phyloP scores from a whole-genome alignment of 495 filamentous ascomycete genomes.

The Penicillium crystallinum region DNA sequence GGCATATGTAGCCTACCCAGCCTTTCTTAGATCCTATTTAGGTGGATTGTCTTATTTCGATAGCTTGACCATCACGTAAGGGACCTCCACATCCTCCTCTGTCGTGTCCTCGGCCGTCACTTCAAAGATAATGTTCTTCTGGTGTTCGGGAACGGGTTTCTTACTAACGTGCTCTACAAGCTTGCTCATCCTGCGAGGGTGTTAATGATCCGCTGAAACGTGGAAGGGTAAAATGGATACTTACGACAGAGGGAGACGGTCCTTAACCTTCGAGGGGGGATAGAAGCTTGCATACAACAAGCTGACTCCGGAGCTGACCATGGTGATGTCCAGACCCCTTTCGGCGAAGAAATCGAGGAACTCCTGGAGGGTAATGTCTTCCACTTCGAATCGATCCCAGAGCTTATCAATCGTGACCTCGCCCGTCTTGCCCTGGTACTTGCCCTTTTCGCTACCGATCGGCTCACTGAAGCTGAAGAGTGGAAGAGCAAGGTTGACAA shows the following conservation, averaged over 20 bases:
- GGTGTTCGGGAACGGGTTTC: constrained; percentile 84
- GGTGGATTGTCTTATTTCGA: constrained; percentile 27
- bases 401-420: constrained; percentile 90
- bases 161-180: constrained; percentile 85
- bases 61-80: constrained; percentile 88
- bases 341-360: constrained; percentile 75
- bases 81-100: constrained; percentile 94
- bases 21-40: not conserved
- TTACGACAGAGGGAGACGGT: constrained; percentile 64
- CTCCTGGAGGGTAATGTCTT: constrained; percentile 76
- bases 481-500: constrained; percentile 92
- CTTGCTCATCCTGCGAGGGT: constrained; percentile 62
- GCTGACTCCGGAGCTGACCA: constrained; percentile 95
- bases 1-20: not conserved
- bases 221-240: constrained; percentile 21
- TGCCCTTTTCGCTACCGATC: constrained; percentile 85
- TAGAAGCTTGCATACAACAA: constrained; percentile 96
- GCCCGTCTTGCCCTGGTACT: constrained; percentile 65
- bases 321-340: constrained; percentile 76
- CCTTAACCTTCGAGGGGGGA: constrained; percentile 80
- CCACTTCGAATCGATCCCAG: constrained; percentile 95
- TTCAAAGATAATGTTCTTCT: constrained; percentile 95
- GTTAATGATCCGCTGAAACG: constrained; percentile 5
- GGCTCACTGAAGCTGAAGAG: constrained; percentile 99
- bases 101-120: constrained; percentile 85